Evolutionary conservation across 768 basidiomycete species (phyloP).

Genomic region (Pholiota microspora): DNA sequence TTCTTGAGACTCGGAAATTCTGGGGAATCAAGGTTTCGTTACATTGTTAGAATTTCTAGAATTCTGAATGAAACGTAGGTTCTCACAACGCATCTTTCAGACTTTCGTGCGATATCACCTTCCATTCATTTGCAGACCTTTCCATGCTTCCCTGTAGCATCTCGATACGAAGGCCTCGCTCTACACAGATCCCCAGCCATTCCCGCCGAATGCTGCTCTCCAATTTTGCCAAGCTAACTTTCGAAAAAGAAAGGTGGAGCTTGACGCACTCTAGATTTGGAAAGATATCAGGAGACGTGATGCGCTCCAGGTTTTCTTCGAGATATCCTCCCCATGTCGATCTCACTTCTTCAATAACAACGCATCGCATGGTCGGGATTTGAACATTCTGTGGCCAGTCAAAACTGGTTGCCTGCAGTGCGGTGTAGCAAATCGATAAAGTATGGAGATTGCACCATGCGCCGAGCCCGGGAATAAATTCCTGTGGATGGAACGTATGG

Average conservation of each 20-base stretch:
- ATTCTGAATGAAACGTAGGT: background rate
- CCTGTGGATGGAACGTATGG: background rate
- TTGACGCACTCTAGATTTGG: conserved; percentile 11
- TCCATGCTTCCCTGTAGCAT: conserved; percentile 17
- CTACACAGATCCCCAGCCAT: conserved; percentile 10
- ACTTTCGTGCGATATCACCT: conserved; percentile 1
- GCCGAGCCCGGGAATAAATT: conserved; percentile 2
- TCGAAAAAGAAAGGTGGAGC: conserved; percentile 7
- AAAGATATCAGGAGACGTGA: conserved; percentile 10
- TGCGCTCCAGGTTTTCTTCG: conserved; percentile 6
- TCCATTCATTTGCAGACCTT: conserved; percentile 16
- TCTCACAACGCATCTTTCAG: conserved; percentile 12
- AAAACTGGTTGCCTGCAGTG: conserved; percentile 6
- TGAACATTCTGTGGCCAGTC: conserved; percentile 4
- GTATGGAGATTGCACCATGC: conserved; percentile 14
- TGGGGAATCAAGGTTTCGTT: background rate
- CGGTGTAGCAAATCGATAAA: conserved; percentile 9
- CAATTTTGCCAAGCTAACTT: background rate
- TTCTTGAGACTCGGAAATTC: background rate
- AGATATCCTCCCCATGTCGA: background rate
- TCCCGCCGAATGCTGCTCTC: conserved; percentile 5
- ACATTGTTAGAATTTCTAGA: background rate
- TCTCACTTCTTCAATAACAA: conserved; percentile 14
- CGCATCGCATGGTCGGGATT: conserved; percentile 6
- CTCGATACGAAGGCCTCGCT: conserved; percentile 12